Evolutionary conservation across 345 rosid genomes (phyloP).

Genomic region (Rhizophora apiculata): DNA sequence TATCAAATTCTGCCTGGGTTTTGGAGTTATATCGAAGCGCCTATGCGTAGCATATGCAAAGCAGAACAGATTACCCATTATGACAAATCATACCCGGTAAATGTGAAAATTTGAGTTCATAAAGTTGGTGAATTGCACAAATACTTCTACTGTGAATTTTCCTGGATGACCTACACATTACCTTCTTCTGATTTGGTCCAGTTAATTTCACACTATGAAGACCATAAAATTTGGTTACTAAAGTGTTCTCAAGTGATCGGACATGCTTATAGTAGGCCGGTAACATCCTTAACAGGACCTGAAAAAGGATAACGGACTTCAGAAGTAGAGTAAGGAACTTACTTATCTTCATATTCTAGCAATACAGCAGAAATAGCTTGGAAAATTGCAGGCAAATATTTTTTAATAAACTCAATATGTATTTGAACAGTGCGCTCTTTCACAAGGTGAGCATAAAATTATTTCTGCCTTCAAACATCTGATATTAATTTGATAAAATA

Average conservation of each 20-base stretch:
- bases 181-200: constrained; percentile 85
- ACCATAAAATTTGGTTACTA: constrained; percentile 91
- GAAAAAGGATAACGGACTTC: neutral
- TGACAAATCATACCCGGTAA: constrained; percentile 76
- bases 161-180: constrained; percentile 19
- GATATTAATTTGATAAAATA: neutral
- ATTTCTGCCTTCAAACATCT: neutral
- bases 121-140: neutral
- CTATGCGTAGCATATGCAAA: constrained; percentile 69
- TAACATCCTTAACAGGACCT: constrained; percentile 95
- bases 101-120: constrained; percentile 5
- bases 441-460: constrained; percentile 51
- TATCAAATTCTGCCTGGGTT: constrained; percentile 81
- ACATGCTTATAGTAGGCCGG: constrained; percentile 96
- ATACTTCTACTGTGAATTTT: neutral
- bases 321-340: neutral
- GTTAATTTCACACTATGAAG: constrained; percentile 91
- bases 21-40: constrained; percentile 75
- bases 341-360: too few relatives aligned
- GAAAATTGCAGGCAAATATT: neutral
- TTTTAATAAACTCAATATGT: too few relatives aligned
- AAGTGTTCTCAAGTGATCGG: constrained; percentile 75
- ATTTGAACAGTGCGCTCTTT: constrained; percentile 67
- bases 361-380: neutral
- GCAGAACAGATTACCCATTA: constrained; percentile 93